phyloP scores from a whole-genome alignment of 2,329 filamentous ascomycete species.

The Beauveria sp. region DNA sequence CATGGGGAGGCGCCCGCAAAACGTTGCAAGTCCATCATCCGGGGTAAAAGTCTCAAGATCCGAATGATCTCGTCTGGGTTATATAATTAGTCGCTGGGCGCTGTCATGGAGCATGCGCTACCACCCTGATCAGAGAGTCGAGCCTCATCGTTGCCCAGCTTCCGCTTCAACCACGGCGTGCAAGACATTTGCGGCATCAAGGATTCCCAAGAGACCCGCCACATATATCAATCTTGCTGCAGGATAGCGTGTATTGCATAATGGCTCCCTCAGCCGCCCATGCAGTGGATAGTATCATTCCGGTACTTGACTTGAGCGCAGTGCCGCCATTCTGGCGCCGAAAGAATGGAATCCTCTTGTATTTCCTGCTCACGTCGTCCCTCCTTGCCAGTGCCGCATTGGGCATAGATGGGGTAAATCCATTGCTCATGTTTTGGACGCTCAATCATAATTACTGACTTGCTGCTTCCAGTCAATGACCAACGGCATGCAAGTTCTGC shows the following conservation, averaged over 20 bases:
- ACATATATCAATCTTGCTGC: background rate
- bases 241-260: conserved; percentile 5
- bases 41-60: background rate
- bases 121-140: background rate
- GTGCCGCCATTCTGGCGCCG: conserved; percentile 27
- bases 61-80: background rate
- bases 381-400: conserved; percentile 32
- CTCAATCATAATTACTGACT: background rate
- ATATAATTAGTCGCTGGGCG: background rate
- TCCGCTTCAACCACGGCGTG: background rate
- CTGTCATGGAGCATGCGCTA: background rate
- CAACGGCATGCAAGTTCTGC: conserved; percentile 31
- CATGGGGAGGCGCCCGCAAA: background rate
- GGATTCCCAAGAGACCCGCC: background rate
- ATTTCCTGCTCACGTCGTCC: conserved; percentile 35
- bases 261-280: conserved; percentile 28
- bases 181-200: background rate
- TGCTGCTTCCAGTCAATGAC: conserved; percentile 25
- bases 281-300: conserved; percentile 22
- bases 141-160: background rate
- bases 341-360: conserved; percentile 34
- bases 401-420: conserved; percentile 33
- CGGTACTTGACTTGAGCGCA: conserved; percentile 23
- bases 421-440: background rate
- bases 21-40: conserved; percentile 2